Percentiles rank a stretch among this genome's conserved stretches.
These are phyloP conservation scores for Deinandra increscens DNA, from an alignment of 129 eudicot genomes.

Conservation along the genomic window DNA sequence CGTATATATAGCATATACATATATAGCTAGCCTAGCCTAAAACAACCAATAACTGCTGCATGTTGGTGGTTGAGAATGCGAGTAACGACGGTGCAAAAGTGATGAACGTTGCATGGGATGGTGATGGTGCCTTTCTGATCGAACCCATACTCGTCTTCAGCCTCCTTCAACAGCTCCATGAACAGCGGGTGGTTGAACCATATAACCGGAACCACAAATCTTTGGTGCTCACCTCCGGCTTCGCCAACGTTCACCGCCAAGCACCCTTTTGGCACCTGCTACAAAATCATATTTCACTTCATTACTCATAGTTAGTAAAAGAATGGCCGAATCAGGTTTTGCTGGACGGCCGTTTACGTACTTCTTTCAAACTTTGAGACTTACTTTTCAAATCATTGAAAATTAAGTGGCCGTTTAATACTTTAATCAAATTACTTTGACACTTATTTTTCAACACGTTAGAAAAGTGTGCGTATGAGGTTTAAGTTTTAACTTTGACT, in stretches of 20 bases:
- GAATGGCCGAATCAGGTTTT: no score
- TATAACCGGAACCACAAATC: conserved; percentile 52
- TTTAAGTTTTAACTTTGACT: no score
- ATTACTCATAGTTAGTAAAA: no score
- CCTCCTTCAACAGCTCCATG: conserved; percentile 50
- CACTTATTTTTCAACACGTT: no score
- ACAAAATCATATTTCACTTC: no score
- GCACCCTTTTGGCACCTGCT: conserved; percentile 53
- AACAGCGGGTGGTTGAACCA: conserved; percentile 57
- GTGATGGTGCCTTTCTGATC: conserved; percentile 60
- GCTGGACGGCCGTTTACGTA: no score
- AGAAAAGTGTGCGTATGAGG: no score
- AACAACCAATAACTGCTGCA: conserved; percentile 45
- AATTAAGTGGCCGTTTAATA: no score
- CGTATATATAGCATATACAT: no score
- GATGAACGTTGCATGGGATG: conserved; percentile 55
- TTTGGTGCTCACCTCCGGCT: conserved; percentile 41
- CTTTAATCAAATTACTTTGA: no score
- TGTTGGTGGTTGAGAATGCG: conserved; percentile 31
- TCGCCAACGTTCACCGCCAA: conserved; percentile 63
- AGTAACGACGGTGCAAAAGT: conserved; percentile 36
- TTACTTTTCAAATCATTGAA: no score
- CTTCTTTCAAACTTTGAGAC: no score
- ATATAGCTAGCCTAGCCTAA: conserved; percentile 33
- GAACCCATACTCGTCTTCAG: conserved; percentile 66